phyloP scores from a whole-genome alignment of 106 monocot species.

The Hemerocallis citrina region DNA sequence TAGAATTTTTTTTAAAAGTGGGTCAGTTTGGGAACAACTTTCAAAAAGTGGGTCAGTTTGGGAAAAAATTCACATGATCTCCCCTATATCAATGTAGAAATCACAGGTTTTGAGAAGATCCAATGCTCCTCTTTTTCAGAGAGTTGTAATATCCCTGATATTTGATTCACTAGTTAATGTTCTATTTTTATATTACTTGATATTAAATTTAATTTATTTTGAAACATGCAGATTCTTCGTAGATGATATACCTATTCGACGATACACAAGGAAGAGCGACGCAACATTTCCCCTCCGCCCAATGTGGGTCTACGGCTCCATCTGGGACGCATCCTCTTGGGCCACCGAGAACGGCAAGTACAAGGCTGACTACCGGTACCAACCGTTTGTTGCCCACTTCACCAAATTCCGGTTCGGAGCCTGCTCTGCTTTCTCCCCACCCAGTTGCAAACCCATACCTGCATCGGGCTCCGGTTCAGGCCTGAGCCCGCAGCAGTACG shows the following conservation, averaged over 20 bases:
- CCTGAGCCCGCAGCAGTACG: slow-evolving; percentile 45
- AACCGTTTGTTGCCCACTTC: slow-evolving; percentile 51
- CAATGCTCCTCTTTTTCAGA: too few relatives aligned
- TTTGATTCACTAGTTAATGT: too few relatives aligned
- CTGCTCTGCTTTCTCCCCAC: slow-evolving; percentile 30
- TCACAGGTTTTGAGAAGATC: too few relatives aligned
- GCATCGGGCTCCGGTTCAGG: slow-evolving; percentile 34
- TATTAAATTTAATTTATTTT: too few relatives aligned
- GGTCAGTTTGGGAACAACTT: too few relatives aligned
- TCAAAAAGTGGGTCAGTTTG: too few relatives aligned
- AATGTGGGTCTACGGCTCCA: slow-evolving; percentile 86
- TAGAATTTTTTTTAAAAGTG: too few relatives aligned
- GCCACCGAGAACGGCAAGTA: slow-evolving; percentile 71
- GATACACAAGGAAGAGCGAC: slow-evolving; percentile 36
- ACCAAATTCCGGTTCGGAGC: slow-evolving; percentile 40
- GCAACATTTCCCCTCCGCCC: slow-evolving; percentile 55
- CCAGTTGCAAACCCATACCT: slow-evolving; percentile 32
- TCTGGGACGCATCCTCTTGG: slow-evolving; percentile 86
- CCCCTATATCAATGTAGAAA: too few relatives aligned
- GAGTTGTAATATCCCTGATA: too few relatives aligned
- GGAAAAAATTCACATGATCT: too few relatives aligned
- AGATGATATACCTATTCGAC: slow-evolving; percentile 63
- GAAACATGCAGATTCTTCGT: slow-evolving; percentile 52
- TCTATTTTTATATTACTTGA: too few relatives aligned
- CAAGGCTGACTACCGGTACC: slow-evolving; percentile 65